These are phyloP conservation scores for Xylaria sp. DNA, from an alignment of 2,329 filamentous ascomycete genomes.

Conservation along the genomic window DNA sequence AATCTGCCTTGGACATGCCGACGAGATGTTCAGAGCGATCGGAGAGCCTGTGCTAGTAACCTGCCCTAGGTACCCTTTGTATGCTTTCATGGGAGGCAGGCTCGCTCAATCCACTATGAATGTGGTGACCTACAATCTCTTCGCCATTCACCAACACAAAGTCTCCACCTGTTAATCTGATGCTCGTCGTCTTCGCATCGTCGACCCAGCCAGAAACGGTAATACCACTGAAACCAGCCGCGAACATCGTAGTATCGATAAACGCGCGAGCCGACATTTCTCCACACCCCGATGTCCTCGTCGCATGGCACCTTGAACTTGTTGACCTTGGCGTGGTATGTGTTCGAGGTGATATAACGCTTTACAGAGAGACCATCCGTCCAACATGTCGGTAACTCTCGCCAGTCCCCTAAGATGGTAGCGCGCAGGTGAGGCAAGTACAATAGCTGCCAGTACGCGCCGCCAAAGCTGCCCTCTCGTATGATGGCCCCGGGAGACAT, in stretches of 20 bases:
- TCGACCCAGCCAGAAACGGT: slow-evolving; percentile 62
- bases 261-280: slow-evolving; percentile 65
- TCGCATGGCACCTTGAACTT: neutral
- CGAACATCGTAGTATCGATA: slow-evolving; percentile 61
- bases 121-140: slow-evolving; percentile 46
- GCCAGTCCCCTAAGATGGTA: neutral
- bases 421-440: neutral
- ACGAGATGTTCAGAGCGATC: too few relatives aligned
- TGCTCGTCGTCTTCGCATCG: slow-evolving; percentile 63
- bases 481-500: neutral
- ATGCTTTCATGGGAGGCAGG: too few relatives aligned
- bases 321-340: neutral
- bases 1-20: neutral
- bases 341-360: neutral
- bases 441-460: neutral
- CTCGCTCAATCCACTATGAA: too few relatives aligned
- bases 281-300: neutral
- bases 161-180: slow-evolving; percentile 63
- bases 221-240: slow-evolving; percentile 69
- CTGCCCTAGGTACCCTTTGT: too few relatives aligned
- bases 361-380: neutral
- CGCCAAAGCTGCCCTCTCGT: neutral
- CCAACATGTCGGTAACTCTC: neutral
- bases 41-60: too few relatives aligned
- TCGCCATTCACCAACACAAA: slow-evolving; percentile 64